phyloP scores from a whole-genome alignment of 2,329 filamentous ascomycete genomes.

The Exophiala lecanii-corni region DNA sequence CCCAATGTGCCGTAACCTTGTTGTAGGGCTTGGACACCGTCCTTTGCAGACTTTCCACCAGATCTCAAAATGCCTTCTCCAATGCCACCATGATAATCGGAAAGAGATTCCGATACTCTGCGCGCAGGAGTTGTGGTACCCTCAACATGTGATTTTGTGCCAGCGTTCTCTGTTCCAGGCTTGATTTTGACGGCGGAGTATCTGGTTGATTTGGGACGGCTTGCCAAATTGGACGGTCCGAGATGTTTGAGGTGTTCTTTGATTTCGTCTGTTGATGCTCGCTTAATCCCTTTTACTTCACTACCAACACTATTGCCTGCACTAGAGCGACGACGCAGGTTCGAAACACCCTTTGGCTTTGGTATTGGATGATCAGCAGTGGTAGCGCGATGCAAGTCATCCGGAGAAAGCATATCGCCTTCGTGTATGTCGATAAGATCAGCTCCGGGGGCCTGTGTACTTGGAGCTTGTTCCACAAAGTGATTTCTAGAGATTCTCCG shows the following conservation, averaged over 20 bases:
- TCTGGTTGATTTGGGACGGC: slow-evolving; percentile 55
- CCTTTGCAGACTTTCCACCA: slow-evolving; percentile 56
- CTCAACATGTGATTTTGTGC: slow-evolving; percentile 31
- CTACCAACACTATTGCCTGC: slow-evolving; percentile 29
- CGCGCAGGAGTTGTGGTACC: slow-evolving; percentile 36
- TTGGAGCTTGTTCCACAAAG: slow-evolving; percentile 41
- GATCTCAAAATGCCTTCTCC: slow-evolving; percentile 51
- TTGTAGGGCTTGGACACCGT: slow-evolving; percentile 60
- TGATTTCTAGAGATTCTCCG: slow-evolving; percentile 59
- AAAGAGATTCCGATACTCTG: slow-evolving; percentile 28
- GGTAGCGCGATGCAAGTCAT: slow-evolving; percentile 20
- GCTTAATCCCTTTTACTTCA: slow-evolving; percentile 34
- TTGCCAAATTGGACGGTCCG: slow-evolving; percentile 60
- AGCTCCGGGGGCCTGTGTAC: slow-evolving; percentile 27
- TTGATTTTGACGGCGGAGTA: slow-evolving; percentile 64
- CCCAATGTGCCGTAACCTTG: slow-evolving; percentile 49
- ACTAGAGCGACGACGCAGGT: slow-evolving; percentile 31
- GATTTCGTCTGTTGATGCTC: slow-evolving; percentile 52
- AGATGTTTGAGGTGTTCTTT: slow-evolving; percentile 59
- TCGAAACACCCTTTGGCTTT: slow-evolving; percentile 29
- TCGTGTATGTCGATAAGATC: slow-evolving; percentile 46
- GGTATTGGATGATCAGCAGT: slow-evolving; percentile 27
- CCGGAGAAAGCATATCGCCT: slow-evolving; percentile 31
- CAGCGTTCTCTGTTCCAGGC: slow-evolving; percentile 41
- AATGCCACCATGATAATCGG: slow-evolving; percentile 48